Evolutionary conservation across 2,329 filamentous ascomycete species (phyloP), one percentile per base, ranked within the genome.

Genomic region (Trichoderma endophyticum): DNA sequence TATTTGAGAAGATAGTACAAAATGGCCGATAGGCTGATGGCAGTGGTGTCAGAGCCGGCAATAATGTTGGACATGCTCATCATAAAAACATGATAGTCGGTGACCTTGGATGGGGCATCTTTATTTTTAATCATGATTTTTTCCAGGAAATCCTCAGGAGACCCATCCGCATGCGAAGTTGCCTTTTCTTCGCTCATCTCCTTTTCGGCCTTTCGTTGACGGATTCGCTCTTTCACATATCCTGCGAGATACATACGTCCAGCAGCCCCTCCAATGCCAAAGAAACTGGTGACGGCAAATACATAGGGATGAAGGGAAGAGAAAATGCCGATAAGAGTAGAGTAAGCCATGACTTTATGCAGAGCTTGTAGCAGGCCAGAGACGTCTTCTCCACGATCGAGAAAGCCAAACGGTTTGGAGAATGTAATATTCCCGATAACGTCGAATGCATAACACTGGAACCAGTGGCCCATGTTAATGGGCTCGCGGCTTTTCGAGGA

Each of bases 381-480:
- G 18, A 84, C 80, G 64, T 87, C 86, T 7, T 82, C 76, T 0
- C 84, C 85, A 18, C 73, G 67, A 51, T 86, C 84, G 0, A 87
- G 77, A 70, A 87, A 85, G 0, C 84, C 86, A 74, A 82, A 79
- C 0, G 77, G 73, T 6, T 76, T 77, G 30, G 76, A 81, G 70
- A 77, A 79, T 0, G 84, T 86, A 56, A 88, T 85, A 39, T 83
- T 80, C 2, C 85, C 84, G 39, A 88, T 86, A 2, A 87, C 85
- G 71, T 87, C 84, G 57, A 86, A 85, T 0, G 83, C 84, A 70
- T 83, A 86, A 73, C 79, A 86, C 73, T 86, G 84, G 32, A 86
- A 77, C 81, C 82, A 84, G 62, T 82, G 78, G 4, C 76, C 75
- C 54, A 86, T 73, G 72, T 88, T 80, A 3, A 87, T 69, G 28